Evolutionary conservation across 2,329 filamentous ascomycete genomes (phyloP), one percentile per base, ranked within the genome.

Genomic region (Hypocrella siamensis): DNA sequence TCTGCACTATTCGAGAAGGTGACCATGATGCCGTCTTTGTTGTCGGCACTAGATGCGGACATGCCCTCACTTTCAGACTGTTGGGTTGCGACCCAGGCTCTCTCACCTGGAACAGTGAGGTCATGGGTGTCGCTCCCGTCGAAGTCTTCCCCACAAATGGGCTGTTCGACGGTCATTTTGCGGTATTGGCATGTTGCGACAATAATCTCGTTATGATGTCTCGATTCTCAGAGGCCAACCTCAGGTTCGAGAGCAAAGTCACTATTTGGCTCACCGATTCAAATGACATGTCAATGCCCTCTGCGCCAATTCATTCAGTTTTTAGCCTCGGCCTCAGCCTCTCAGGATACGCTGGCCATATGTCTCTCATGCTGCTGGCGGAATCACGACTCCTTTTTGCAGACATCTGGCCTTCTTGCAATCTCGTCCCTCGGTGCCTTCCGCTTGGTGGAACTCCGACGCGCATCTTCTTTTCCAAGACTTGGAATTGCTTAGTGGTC

Each of bases 391-490:
- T 78, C 19, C 52, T 74, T 16, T 44, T 78, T 22, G 60, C 67
- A 4, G 63, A 71, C 28, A 45, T 77, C 28, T 58, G 65, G 34
- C 44, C 51, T 5, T 51, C 56, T 18, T 43, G 56, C 10, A 58
- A 59, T 5, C 54, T 61, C 3, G 61, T 73, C 4, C 64, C 66
- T 24, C 59, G 70, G 19, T 57, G 52, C 16, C 53, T 75, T 3
- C 49, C 54, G 0, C 42, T 72, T 2, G 42, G 53, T 2, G 64
- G 64, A 7, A 63, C 62, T 2, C 68, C 68, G 3, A 52, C 51
- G 10, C 62, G 65, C 26, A 42, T 76, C 2, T 47, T 77, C 4
- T 74, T 70, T 42, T 75, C 68, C 2, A 55, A 61, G 22, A 50
- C 51, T 6, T 58, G 73, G 30, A 57, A 65, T 25, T 69, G 58